A percentile compares a stretch with the other conserved stretches of the same genome.
Conservation (phyloP, 352 stramenopile genomes). For the Phytophthora boehmeriae region DNA sequence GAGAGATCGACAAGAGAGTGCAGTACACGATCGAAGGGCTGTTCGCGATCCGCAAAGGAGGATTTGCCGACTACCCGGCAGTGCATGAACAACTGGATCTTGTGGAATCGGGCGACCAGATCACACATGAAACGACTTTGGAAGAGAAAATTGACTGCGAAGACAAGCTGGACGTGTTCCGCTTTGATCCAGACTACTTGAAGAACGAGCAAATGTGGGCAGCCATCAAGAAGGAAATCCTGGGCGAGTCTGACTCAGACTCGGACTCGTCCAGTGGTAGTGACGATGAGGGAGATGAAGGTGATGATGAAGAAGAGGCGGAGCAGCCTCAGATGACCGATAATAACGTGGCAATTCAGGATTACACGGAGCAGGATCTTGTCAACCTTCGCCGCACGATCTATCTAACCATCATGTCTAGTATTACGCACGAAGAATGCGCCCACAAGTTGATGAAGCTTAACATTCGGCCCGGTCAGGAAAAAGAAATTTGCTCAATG, state of each 20-base stretch:
- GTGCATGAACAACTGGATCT: slow-evolving; percentile 96
- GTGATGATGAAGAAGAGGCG: slow-evolving; percentile 43
- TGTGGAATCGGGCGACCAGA: slow-evolving; percentile 98
- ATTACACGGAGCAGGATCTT: slow-evolving; percentile 97
- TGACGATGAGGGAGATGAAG: slow-evolving; percentile 63
- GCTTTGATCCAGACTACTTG: slow-evolving; percentile 94
- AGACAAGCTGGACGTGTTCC: slow-evolving; percentile 97
- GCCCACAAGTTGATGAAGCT: slow-evolving; percentile 99
- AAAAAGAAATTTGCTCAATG: slow-evolving; percentile 99
- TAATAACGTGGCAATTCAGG: slow-evolving; percentile 86
- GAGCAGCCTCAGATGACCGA: slow-evolving; percentile 21
- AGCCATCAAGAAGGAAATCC: slow-evolving; percentile 96
- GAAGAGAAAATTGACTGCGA: slow-evolving; percentile 97
- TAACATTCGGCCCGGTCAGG: slow-evolving; percentile 95
- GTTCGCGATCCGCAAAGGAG: slow-evolving; percentile 95
- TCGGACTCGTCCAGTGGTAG: slow-evolving; percentile 60
- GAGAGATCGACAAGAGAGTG: slow-evolving; percentile 96
- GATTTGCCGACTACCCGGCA: slow-evolving; percentile 95
- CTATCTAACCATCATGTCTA: slow-evolving; percentile 99
- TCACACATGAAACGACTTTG: slow-evolving; percentile 97
- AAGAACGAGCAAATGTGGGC: slow-evolving; percentile 97
- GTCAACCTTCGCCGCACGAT: slow-evolving; percentile 98
- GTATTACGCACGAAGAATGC: slow-evolving; percentile 98
- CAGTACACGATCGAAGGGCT: slow-evolving; percentile 99
- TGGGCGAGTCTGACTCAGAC: slow-evolving; percentile 93